Conservation (phyloP, 257 asterid genomes). For the Agastache rugosa region DNA sequence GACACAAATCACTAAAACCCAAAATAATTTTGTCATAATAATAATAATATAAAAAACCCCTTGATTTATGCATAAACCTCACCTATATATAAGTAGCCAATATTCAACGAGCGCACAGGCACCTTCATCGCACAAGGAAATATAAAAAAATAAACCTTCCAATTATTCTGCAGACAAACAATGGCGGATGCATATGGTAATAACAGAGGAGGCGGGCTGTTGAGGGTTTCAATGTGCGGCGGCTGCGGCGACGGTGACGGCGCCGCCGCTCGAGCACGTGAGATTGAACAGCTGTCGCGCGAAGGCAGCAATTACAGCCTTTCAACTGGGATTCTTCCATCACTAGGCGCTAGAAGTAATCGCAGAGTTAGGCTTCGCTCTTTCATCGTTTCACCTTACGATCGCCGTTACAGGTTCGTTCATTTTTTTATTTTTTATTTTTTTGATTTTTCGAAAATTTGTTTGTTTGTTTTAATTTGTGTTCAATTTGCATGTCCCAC, state of each 20-base stretch:
- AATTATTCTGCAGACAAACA: not conserved
- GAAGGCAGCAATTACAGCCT: slow-evolving; percentile 66
- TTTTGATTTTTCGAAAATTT: not conserved
- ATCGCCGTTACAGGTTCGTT: slow-evolving; percentile 66
- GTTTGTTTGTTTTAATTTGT: slow-evolving; percentile 5
- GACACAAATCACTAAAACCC: not conserved
- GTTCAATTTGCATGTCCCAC: slow-evolving; percentile 28
- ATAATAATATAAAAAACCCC: not conserved
- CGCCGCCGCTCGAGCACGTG: slow-evolving; percentile 43
- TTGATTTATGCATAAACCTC: not conserved
- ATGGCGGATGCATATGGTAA: slow-evolving; percentile 45
- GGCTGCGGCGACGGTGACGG: slow-evolving; percentile 51
- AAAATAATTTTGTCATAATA: not conserved
- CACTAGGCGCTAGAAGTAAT: slow-evolving; percentile 69
- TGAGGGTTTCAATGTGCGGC: slow-evolving; percentile 52
- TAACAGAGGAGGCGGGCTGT: slow-evolving; percentile 29
- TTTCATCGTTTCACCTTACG: slow-evolving; percentile 57
- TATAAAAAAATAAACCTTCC: not conserved
- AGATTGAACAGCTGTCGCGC: slow-evolving; percentile 61
- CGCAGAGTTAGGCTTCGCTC: slow-evolving; percentile 58
- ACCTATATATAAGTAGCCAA: slow-evolving; percentile 17
- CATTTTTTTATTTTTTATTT: not conserved
- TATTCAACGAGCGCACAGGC: slow-evolving; percentile 4
- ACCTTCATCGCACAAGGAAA: not conserved
- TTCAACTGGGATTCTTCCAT: slow-evolving; percentile 66